phyloP scores from a whole-genome alignment of 495 filamentous ascomycete species.

The Elasticomyces elasticus region DNA sequence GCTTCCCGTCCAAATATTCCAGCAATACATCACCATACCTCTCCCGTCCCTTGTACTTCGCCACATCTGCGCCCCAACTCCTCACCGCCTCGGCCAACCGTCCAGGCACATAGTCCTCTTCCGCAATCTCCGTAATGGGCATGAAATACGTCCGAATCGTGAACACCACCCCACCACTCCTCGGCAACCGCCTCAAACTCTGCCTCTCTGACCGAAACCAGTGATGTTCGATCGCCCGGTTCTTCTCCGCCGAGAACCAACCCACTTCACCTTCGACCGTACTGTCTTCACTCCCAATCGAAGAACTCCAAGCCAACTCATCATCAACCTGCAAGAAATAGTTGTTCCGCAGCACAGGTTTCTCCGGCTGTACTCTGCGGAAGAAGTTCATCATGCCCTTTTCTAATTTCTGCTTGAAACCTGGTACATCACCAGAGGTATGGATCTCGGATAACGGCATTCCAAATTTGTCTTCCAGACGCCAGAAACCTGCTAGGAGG shows the following conservation, averaged over 20 bases:
- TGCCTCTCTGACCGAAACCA: slow-evolving; percentile 76
- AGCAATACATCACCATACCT: slow-evolving; percentile 68
- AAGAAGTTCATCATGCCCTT: slow-evolving; percentile 43
- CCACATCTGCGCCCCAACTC: slow-evolving; percentile 82
- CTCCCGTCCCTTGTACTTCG: slow-evolving; percentile 74
- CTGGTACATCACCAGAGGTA: slow-evolving; percentile 69
- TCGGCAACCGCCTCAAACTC: slow-evolving; percentile 61
- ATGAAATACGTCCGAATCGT: slow-evolving; percentile 37
- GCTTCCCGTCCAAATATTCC: slow-evolving; percentile 72
- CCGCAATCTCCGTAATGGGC: slow-evolving; percentile 32
- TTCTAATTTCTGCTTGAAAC: slow-evolving; percentile 65
- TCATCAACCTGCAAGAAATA: slow-evolving; percentile 38
- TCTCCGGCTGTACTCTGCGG: slow-evolving; percentile 30
- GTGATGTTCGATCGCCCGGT: slow-evolving; percentile 63
- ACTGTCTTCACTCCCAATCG: slow-evolving; percentile 66
- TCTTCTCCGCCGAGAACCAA: slow-evolving; percentile 71
- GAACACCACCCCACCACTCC: slow-evolving; percentile 57
- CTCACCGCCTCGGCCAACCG: slow-evolving; percentile 37
- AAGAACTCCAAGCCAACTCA: slow-evolving; percentile 44
- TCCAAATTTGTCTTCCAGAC: slow-evolving; percentile 71
- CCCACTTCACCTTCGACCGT: slow-evolving; percentile 37
- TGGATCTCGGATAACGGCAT: slow-evolving; percentile 82
- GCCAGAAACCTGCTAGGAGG: slow-evolving; percentile 79
- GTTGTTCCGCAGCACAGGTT: slow-evolving; percentile 33
- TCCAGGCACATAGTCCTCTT: slow-evolving; percentile 33